Conservation (phyloP, 306 rosid genomes). For the Prunus mongolica region DNA sequence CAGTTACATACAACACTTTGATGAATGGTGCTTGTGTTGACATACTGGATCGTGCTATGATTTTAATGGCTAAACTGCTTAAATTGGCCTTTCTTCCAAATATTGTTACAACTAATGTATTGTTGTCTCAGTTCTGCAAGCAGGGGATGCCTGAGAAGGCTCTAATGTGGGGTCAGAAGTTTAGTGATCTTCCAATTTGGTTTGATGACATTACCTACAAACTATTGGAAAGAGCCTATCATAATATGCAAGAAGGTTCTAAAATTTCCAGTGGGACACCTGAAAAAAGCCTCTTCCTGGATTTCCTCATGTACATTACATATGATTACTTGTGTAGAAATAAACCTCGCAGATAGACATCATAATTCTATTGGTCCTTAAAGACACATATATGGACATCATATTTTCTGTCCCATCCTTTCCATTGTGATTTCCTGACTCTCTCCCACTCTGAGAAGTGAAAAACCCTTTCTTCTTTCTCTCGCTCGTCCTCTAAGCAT, state of each 20-base stretch:
- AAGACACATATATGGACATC: too few species aligned
- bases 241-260: slow-evolving; percentile 33
- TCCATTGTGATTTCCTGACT: background rate
- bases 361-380: too few species aligned
- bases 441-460: background rate
- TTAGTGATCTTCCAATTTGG: slow-evolving; percentile 44
- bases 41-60: slow-evolving; percentile 58
- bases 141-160: slow-evolving; percentile 78
- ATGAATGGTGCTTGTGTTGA: slow-evolving; percentile 57
- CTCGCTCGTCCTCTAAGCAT: background rate
- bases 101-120: slow-evolving; percentile 50
- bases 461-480: background rate
- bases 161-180: slow-evolving; percentile 68
- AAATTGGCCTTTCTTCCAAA: slow-evolving; percentile 72
- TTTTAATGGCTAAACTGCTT: slow-evolving; percentile 64
- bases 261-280: slow-evolving; percentile 31
- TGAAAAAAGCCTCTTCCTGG: slow-evolving; percentile 59
- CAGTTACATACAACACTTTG: slow-evolving; percentile 67
- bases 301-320: slow-evolving; percentile 72
- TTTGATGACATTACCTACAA: slow-evolving; percentile 50
- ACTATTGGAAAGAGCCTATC: slow-evolving; percentile 51
- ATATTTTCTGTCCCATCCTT: slow-evolving; percentile 4
- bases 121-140: slow-evolving; percentile 69
- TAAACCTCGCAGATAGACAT: slow-evolving; percentile 10
- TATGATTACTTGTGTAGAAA: slow-evolving; percentile 54